phyloP scores from a whole-genome alignment of 306 rosid genomes.

The Trifolium pratense region DNA sequence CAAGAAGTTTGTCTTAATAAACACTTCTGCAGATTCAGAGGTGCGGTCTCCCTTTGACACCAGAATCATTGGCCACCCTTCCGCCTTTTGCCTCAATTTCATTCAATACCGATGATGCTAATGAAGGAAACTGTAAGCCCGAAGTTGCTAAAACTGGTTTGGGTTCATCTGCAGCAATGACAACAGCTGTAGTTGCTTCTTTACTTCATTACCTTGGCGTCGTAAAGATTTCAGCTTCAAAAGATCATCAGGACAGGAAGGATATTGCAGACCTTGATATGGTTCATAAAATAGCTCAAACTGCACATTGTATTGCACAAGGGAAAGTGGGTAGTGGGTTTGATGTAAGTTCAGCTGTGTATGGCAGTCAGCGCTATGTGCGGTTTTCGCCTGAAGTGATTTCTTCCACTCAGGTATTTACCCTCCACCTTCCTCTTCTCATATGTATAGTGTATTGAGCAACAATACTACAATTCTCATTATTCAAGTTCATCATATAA shows the following conservation, averaged over 20 bases:
- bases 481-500: constrained; percentile 2
- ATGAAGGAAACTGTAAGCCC: constrained; percentile 69
- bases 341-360: constrained; percentile 97
- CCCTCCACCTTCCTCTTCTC: constrained; percentile 11
- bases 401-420: constrained; percentile 79
- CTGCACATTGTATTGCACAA: constrained; percentile 94
- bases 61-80: constrained; percentile 81
- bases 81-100: constrained; percentile 87
- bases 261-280: constrained; percentile 64
- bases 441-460: constrained; percentile 26
- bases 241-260: constrained; percentile 51
- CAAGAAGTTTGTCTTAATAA: constrained; percentile 27
- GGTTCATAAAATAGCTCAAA: constrained; percentile 93
- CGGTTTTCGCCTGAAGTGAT: constrained; percentile 97
- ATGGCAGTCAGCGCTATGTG: constrained; percentile 97
- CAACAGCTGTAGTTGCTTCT: constrained; percentile 95
- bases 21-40: constrained; percentile 72
- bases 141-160: constrained; percentile 99
- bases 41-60: constrained; percentile 76
- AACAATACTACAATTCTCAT: constrained; percentile 15
- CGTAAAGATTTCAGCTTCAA: constrained; percentile 61
- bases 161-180: constrained; percentile 99
- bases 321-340: constrained; percentile 99
- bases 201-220: constrained; percentile 90
- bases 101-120: constrained; percentile 72